Conservation (phyloP, 305 asterid species). For the Fraxinus ornus region DNA sequence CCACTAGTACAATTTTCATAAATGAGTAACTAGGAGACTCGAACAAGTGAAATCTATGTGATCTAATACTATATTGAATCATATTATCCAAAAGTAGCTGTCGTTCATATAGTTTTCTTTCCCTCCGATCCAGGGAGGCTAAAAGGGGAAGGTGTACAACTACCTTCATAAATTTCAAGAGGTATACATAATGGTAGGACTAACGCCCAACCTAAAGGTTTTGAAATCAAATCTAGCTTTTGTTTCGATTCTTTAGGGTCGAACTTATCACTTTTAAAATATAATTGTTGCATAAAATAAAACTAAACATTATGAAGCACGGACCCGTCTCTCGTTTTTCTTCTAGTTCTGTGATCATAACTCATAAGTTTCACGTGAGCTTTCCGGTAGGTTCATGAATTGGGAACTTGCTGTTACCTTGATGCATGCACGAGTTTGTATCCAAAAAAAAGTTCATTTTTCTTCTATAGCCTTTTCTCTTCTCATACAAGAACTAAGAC, state of each 20-base stretch:
- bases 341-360: not conserved
- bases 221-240: not conserved
- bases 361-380: slow-evolving; percentile 22
- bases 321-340: not conserved
- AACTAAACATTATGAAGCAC: not conserved
- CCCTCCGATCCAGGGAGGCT: too few relatives aligned
- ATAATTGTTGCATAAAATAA: not conserved
- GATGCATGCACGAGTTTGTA: slow-evolving; percentile 22
- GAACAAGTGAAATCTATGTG: not conserved
- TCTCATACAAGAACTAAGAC: not conserved
- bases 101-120: too few relatives aligned
- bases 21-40: not conserved
- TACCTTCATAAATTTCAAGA: not conserved
- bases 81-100: not conserved
- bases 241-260: not conserved
- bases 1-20: not conserved
- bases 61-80: not conserved
- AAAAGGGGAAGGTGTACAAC: too few relatives aligned
- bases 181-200: not conserved
- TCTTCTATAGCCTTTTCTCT: not conserved
- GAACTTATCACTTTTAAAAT: not conserved
- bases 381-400: slow-evolving; percentile 22
- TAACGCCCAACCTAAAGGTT: not conserved
- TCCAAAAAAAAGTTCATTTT: not conserved
- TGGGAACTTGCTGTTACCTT: not conserved